Conservation (phyloP, 768 basidiomycete genomes). For the Favolaschia claudopus region DNA sequence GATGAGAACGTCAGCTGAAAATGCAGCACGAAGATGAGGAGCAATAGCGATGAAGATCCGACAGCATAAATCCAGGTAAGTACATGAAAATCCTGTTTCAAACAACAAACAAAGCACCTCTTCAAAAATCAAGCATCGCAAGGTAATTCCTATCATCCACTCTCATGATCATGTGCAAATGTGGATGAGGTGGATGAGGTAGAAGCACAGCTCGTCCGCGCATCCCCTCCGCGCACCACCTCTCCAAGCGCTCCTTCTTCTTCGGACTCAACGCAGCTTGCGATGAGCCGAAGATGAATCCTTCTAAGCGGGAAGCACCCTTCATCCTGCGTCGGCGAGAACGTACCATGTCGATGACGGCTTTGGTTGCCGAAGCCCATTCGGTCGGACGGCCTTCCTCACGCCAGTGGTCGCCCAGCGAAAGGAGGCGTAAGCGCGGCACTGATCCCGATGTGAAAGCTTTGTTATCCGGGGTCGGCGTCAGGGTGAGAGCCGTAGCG, state of each 20-base stretch:
- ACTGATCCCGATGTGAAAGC: neutral
- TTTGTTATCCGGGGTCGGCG: too few species aligned
- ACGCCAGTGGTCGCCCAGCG: conserved; percentile 10
- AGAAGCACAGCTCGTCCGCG: neutral
- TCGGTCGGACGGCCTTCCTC: conserved; percentile 1
- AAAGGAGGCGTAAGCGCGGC: conserved; percentile 3
- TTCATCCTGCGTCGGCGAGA: conserved; percentile 5
- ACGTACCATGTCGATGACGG: conserved; percentile 14
- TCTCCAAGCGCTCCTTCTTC: neutral
- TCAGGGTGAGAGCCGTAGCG: neutral
- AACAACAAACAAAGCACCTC: too few species aligned
- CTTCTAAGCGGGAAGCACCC: neutral
- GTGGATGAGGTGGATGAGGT: too few species aligned
- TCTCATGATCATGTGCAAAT: too few species aligned
- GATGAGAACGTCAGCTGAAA: too few species aligned
- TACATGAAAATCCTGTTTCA: too few species aligned
- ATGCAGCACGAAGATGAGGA: too few species aligned
- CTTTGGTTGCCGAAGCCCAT: conserved; percentile 15
- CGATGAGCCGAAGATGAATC: conserved; percentile 10
- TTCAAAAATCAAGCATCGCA: too few species aligned
- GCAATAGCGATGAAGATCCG: too few species aligned
- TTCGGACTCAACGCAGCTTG: conserved; percentile 3
- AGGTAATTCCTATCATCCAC: too few species aligned
- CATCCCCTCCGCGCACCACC: conserved; percentile 9
- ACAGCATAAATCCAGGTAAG: too few species aligned